A percentile compares a stretch with the other conserved stretches of the same genome.
Conservation (phyloP, 1,284 basidiomycete species). For the Afroboletus lepidellus region DNA sequence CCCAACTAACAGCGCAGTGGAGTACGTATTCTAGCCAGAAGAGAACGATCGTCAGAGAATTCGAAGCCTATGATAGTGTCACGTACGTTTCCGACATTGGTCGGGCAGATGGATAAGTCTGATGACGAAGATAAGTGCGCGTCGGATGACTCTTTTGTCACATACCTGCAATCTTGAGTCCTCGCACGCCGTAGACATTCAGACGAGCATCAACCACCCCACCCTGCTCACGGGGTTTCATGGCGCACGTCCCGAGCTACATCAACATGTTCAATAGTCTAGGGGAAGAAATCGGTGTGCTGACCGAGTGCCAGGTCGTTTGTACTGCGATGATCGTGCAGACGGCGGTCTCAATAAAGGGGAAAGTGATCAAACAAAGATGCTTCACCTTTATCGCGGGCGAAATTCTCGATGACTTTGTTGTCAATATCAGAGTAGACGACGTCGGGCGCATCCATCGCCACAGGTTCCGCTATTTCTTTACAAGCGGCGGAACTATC, state of each 20-base stretch:
- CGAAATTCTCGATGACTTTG: conserved; percentile 45
- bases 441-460: conserved; percentile 45
- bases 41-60: background rate
- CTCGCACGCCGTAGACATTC: conserved; percentile 30
- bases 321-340: conserved; percentile 32
- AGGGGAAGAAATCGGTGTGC: conserved; percentile 7
- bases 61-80: too few relatives aligned
- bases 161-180: conserved; percentile 32
- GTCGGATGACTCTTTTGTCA: background rate
- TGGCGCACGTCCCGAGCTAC: conserved; percentile 33
- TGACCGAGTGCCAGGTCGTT: conserved; percentile 58
- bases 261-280: background rate
- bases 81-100: conserved; percentile 33
- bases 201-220: conserved; percentile 33
- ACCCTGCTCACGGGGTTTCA: conserved; percentile 26
- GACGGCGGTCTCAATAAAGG: background rate
- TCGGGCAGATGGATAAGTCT: conserved; percentile 35
- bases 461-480: conserved; percentile 36
- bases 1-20: conserved; percentile 31
- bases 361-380: background rate
- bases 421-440: conserved; percentile 58
- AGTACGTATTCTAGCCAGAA: conserved; percentile 29
- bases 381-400: conserved; percentile 32
- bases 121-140: too few relatives aligned
- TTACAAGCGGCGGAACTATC: conserved; percentile 43